Base-by-base conservation (phyloP, 176 grass and related monocot species). In the Chloris gayana region DNA sequence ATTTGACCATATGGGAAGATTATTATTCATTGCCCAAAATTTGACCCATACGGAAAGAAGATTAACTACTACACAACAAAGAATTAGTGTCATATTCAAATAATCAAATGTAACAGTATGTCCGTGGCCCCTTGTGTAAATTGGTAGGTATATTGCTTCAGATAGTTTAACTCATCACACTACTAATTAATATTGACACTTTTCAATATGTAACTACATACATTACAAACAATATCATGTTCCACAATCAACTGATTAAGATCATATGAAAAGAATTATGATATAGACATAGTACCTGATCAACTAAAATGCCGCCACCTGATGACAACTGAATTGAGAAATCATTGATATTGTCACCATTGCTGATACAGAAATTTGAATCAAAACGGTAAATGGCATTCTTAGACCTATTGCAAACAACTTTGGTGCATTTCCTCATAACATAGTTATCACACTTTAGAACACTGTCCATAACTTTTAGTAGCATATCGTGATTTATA, bases 401-500 rank as follows among this genome's bases (percentile, higher is more conserved):
- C 51, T 83, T 57, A 45, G 59, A 83, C 33, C 83, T 75, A 44
- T 88, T 91, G 64, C 72, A 90, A 66, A 88, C 30, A 75, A 98
- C 73, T 74, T 83, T 67, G 14, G 13, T 70, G 44, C 93, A 88
- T 76, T 87, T 94, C 18, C 92, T 86, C 42, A 93, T 4, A 59
- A 71, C 65, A 85, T 94, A 93, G 53, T 91, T 84, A 69, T 91
- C 83, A 61, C 56, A 81, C 84, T 69, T 73, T 47, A 98, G 74
- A 79, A 81, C 69, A 35, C 86, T 71, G 33, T 83, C 72, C 76
- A 94, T 78, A 69, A 94, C 89, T 85, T 82, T 74, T 30, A 88
- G 73, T 59, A 98, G 9, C 84, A 80, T 87, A 42, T 98, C 92
- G 58, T 94, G 95, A 25, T 47, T 50, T 75, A 98, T 85, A 69